Percentiles rank a stretch among this genome's conserved stretches.
Conservation (phyloP, 1,139 yeast genomes). For the Nadsonia starkeyi-henricii region DNA sequence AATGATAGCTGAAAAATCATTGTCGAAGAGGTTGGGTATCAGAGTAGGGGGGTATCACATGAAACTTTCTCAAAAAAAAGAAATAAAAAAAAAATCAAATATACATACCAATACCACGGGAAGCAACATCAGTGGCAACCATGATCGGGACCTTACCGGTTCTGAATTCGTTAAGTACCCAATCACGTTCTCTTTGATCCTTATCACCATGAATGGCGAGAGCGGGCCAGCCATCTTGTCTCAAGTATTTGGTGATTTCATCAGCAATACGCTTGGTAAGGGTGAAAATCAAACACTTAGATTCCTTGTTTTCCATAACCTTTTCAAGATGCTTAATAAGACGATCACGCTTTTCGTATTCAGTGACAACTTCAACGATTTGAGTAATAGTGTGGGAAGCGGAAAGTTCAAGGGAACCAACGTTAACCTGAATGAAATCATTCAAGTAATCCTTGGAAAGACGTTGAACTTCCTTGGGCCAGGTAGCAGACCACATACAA, state of each 20-base stretch:
- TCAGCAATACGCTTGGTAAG: slow-evolving; percentile 97
- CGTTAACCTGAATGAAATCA: slow-evolving; percentile 90
- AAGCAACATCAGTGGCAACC: slow-evolving; percentile 99
- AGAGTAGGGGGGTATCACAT: not conserved
- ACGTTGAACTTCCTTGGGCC: slow-evolving; percentile 97
- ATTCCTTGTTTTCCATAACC: slow-evolving; percentile 64
- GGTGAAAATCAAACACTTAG: slow-evolving; percentile 77
- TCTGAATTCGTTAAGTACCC: slow-evolving; percentile 92
- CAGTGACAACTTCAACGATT: slow-evolving; percentile 79
- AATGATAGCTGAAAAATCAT: no score
- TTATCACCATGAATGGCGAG: slow-evolving; percentile 98
- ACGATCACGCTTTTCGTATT: slow-evolving; percentile 89
- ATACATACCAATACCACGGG: slow-evolving; percentile 98
- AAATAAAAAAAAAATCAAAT: slow-evolving; percentile 8
- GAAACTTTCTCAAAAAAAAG: no score
- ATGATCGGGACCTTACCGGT: slow-evolving; percentile 85
- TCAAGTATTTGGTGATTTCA: slow-evolving; percentile 77
- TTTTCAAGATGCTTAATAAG: slow-evolving; percentile 69
- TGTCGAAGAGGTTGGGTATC: not conserved
- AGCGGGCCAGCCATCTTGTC: slow-evolving; percentile 98
- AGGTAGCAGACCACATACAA: slow-evolving; percentile 98
- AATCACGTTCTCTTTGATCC: slow-evolving; percentile 95
- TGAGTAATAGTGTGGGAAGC: slow-evolving; percentile 96
- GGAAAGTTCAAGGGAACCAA: slow-evolving; percentile 90
- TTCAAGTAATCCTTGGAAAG: slow-evolving; percentile 81